Percentiles rank a stretch among this genome's conserved stretches.
Evolutionary conservation across 2,329 filamentous ascomycete genomes (phyloP).

Genomic region (Pseudogymnoascus sp.): DNA sequence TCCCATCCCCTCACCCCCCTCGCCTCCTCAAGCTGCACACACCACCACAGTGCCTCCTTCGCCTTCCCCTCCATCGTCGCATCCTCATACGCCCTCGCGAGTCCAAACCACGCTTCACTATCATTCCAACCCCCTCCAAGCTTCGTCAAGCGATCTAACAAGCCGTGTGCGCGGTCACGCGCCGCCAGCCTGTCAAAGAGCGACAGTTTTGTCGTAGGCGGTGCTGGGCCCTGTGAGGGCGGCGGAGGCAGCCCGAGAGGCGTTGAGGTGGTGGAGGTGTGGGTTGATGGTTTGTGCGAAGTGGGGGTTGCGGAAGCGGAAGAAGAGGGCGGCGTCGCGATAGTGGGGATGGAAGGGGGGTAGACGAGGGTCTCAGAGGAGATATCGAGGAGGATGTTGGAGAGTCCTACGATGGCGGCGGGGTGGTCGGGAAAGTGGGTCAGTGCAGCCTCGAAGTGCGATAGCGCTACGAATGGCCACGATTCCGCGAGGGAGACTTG

Average conservation of each 20-base stretch:
- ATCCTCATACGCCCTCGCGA: constrained; percentile 82
- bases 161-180: constrained; percentile 77
- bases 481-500: constrained; percentile 24
- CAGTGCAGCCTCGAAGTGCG: constrained; percentile 75
- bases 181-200: constrained; percentile 69
- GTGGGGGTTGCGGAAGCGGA: constrained; percentile 21
- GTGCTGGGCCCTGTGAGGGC: neutral
- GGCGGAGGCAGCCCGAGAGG: neutral
- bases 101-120: constrained; percentile 85
- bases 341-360: constrained; percentile 37
- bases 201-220: constrained; percentile 17
- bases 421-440: constrained; percentile 74
- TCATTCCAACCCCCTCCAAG: constrained; percentile 83
- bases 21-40: constrained; percentile 85
- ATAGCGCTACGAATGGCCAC: constrained; percentile 59
- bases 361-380: constrained; percentile 64
- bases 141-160: constrained; percentile 77
- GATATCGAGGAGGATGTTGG: constrained; percentile 78
- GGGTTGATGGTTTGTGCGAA: neutral
- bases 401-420: constrained; percentile 71
- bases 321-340: constrained; percentile 20
- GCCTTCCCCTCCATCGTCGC: constrained; percentile 80
- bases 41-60: constrained; percentile 94
- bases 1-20: constrained; percentile 74
- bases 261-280: neutral